These are phyloP conservation scores for Phaeotremella fagi DNA, from an alignment of 768 basidiomycete genomes.

Conservation along the genomic window DNA sequence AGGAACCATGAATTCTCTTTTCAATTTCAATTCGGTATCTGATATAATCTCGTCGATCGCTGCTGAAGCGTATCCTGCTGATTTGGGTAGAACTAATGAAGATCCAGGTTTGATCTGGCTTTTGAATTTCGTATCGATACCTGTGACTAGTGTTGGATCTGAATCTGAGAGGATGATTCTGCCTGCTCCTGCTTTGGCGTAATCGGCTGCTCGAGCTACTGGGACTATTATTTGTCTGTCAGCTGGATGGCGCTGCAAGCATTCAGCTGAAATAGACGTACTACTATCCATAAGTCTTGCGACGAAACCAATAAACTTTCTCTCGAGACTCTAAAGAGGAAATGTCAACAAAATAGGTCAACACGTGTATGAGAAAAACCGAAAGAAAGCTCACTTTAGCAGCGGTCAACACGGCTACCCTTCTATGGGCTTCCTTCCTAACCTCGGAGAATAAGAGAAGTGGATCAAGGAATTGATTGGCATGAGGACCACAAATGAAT, in stretches of 20 bases:
- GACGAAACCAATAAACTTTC: constrained; percentile 73
- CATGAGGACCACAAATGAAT: constrained; percentile 87
- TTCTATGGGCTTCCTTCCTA: constrained; percentile 71
- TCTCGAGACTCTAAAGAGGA: constrained; percentile 62
- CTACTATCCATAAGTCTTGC: constrained; percentile 81
- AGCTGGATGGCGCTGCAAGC: neutral
- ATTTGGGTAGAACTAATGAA: constrained; percentile 65
- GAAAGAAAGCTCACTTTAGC: constrained; percentile 57
- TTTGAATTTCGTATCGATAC: constrained; percentile 72
- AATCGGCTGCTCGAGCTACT: constrained; percentile 84
- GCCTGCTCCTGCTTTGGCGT: constrained; percentile 70
- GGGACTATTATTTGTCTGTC: constrained; percentile 60
- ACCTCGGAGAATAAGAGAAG: constrained; percentile 78
- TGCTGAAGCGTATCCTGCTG: constrained; percentile 67
- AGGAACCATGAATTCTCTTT: constrained; percentile 39
- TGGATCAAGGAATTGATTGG: constrained; percentile 93
- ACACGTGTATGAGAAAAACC: no score
- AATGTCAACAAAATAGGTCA: constrained; percentile 1
- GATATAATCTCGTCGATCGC: constrained; percentile 85
- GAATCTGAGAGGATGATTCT: constrained; percentile 63
- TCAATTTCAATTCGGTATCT: constrained; percentile 63
- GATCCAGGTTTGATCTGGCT: constrained; percentile 58
- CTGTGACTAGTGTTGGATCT: constrained; percentile 76
- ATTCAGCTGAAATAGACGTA: constrained; percentile 53
- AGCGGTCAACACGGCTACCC: constrained; percentile 81